These are phyloP conservation scores for Mycena citricolor DNA, from an alignment of 1,284 basidiomycete species.

Conservation along the genomic window DNA sequence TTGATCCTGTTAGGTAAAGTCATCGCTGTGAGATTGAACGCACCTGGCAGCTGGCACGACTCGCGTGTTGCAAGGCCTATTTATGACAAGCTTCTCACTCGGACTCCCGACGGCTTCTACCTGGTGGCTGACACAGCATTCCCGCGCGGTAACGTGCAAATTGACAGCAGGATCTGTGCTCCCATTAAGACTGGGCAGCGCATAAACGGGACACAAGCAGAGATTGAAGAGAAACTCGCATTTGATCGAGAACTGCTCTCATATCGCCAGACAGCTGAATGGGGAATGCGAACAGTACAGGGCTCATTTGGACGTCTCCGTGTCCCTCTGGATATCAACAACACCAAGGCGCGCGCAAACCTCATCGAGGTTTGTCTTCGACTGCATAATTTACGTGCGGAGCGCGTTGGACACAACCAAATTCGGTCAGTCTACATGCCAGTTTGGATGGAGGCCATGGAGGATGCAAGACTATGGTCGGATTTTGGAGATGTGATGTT, in stretches of 20 bases:
- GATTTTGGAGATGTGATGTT: slow-evolving; percentile 33
- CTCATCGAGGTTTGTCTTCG: slow-evolving; percentile 32
- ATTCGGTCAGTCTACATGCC: slow-evolving; percentile 35
- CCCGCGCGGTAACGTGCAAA: slow-evolving; percentile 25
- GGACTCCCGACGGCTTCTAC: slow-evolving; percentile 32
- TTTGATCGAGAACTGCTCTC: slow-evolving; percentile 32
- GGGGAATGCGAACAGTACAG: slow-evolving; percentile 41
- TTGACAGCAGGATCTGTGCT: slow-evolving; percentile 31
- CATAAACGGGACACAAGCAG: slow-evolving; percentile 24
- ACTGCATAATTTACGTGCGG: slow-evolving; percentile 32
- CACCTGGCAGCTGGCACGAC: slow-evolving; percentile 45
- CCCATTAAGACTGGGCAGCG: slow-evolving; percentile 35
- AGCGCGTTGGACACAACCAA: slow-evolving; percentile 36
- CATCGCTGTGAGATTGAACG: neutral
- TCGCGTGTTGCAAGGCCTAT: slow-evolving; percentile 33
- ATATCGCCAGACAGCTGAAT: slow-evolving; percentile 40
- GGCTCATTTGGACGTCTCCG: slow-evolving; percentile 39
- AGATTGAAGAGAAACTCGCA: slow-evolving; percentile 19
- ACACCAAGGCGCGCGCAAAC: slow-evolving; percentile 18
- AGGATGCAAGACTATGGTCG: slow-evolving; percentile 27
- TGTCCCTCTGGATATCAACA: slow-evolving; percentile 32
- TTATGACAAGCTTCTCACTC: slow-evolving; percentile 29
- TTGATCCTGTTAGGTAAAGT: slow-evolving; percentile 2
- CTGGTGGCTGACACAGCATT: slow-evolving; percentile 39
- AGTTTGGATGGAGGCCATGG: slow-evolving; percentile 30